Conservation (phyloP, 2,329 filamentous ascomycete species). For the Cladophialophora immunda region DNA sequence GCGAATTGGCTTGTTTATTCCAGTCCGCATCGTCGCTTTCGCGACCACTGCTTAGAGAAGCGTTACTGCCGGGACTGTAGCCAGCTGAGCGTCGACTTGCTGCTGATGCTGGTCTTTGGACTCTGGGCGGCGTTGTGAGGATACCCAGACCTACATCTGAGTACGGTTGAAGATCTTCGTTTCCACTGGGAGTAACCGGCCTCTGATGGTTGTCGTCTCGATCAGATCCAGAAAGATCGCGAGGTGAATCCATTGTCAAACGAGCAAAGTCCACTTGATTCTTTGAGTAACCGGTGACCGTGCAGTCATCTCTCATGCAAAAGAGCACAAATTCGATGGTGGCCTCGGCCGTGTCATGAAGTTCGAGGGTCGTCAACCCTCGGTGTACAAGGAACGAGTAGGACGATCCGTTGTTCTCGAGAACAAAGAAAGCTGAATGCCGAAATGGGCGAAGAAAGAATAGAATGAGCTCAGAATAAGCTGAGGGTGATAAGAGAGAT, state of each 20-base stretch:
- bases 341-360: neutral
- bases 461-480: slow-evolving; percentile 6
- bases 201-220: neutral
- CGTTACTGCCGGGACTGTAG: neutral
- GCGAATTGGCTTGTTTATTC: neutral
- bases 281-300: neutral
- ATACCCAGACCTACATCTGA: slow-evolving; percentile 11
- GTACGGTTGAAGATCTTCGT: neutral
- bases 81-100: slow-evolving; percentile 13
- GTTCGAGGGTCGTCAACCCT: neutral
- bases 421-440: slow-evolving; percentile 10
- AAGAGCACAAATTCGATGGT: neutral
- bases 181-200: slow-evolving; percentile 3
- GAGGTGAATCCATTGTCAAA: neutral
- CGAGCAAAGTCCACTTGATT: neutral
- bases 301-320: neutral
- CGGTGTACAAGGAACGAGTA: neutral
- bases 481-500: slow-evolving; percentile 6
- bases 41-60: neutral
- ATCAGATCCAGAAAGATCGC: neutral
- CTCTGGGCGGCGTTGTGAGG: slow-evolving; percentile 19
- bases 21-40: neutral
- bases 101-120: slow-evolving; percentile 17
- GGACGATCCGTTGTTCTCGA: neutral
- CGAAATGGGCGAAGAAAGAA: neutral